Evolutionary conservation across 257 asterid genomes (phyloP), one percentile per base, ranked within the genome.

Genomic region (Capsicum baccatum): DNA sequence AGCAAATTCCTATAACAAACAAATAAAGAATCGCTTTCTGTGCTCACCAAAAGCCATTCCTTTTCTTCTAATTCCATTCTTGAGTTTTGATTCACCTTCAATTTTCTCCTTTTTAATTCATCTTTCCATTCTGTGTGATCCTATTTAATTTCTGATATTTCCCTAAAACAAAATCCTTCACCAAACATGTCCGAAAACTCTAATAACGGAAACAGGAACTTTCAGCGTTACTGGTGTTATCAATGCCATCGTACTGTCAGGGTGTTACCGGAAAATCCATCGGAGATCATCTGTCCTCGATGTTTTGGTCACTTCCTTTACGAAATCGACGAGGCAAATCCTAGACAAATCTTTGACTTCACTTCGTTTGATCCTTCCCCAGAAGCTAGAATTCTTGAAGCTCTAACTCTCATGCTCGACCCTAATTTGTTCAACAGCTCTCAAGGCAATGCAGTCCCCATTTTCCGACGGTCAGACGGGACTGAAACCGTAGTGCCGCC

Each of bases 311-410:
- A 87, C 68, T 92, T 96, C 81, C 92, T 94, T 48, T 76, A 82
- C 12, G 92, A 93, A 85, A 87, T 93, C 55, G 92, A 92, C 85
- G 85, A 85, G 83, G 60, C 86, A 2, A 86, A 88, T 81, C 92
- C 93, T 4, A 81, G 84, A 2, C 93, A 89, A 0, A 80, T 89
- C 66, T 66, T 85, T 42, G 97, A 92, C 12, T 90, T 93, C 87
- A 91, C 95, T 8, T 87, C 90, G 6, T 94, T 83, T 33, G 97
- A 94, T 85, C 94, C 97, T 60, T 94, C 98, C 3, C 98, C 98
- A 0, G 93, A 91, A 84, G 95, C 97, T 26, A 92, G 98, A 35
- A 82, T 92, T 15, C 86, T 93, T 0, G 99, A 96, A 84, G 94
- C 92, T 9, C 83, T 94, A 52, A 87, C 97, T 52, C 88, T 91